Evolutionary conservation across 306 rosid genomes (phyloP), one percentile per base, ranked within the genome.

Genomic region (Gastrolobium villosum): DNA sequence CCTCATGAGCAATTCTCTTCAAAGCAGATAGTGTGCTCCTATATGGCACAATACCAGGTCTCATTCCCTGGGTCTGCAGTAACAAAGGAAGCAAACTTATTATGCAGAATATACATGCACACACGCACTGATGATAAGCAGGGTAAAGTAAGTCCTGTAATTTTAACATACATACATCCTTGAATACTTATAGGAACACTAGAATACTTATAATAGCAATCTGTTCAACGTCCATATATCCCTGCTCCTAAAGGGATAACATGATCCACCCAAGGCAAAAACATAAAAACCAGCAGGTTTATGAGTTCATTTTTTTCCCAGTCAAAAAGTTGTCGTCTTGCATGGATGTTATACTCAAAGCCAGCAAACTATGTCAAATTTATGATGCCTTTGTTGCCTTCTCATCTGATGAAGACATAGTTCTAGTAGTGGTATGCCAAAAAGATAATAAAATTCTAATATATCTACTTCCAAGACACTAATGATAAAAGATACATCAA

Each of bases 1-100:
- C 90, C 77, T 84, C 91, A 14, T 62, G 84, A 68, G 91, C 86
- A 85, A 89, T 89, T 87, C 91, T 89, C 39, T 82, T 83, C 84
- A 89, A 63, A 67, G 91, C 93, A 69, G 89, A 89, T 64, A 90
- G 77, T 0, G 90, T 90, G 68, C 82, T 78, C 70, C 85, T 82
- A 72, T 89, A 89, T 5, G 89, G 94, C 37, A 87, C 80, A 54
- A 84, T 80, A 45, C 86, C 90, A 8, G 85, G 61, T 72, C 87
- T 85, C 84, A 85, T 87, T 82, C 91, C 89, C 68, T 87, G 91
- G 34, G 93, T 89, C 91, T 86, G 76, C 46, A 71, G 36, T 75
- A 36, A 48, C 32, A 63, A 75, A 35, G 13, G 43, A 35, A 49
- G 49, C 70, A 70, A 31, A 53, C 8, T 39, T 28, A 41, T 39